phyloP scores from a whole-genome alignment of 2,329 filamentous ascomycete species.

The Aspergillus tubingensis region DNA sequence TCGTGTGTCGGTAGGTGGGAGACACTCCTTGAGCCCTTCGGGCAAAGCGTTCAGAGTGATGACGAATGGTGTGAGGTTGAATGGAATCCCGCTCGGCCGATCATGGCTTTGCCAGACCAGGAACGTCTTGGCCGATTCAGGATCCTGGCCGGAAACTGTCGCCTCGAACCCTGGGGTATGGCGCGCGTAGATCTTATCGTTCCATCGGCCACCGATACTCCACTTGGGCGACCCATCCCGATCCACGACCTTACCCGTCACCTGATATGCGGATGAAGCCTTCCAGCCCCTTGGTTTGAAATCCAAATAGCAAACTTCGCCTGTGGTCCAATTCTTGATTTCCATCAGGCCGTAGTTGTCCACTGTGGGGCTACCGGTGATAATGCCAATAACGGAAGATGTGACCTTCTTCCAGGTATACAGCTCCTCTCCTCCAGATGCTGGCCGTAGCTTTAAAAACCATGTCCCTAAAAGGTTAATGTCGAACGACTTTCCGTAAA shows the following conservation, averaged over 20 bases:
- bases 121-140: conserved; percentile 69
- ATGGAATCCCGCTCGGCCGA: conserved; percentile 81
- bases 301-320: conserved; percentile 83
- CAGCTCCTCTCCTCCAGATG: conserved; percentile 74
- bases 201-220: conserved; percentile 93
- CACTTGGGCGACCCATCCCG: conserved; percentile 76
- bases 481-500: conserved; percentile 96
- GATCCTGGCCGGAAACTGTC: conserved; percentile 56
- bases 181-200: conserved; percentile 93
- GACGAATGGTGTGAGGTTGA: conserved; percentile 96
- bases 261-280: conserved; percentile 84
- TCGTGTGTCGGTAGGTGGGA: conserved; percentile 93
- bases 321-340: conserved; percentile 95
- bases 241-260: conserved; percentile 83
- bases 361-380: conserved; percentile 93
- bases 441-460: conserved; percentile 84
- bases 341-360: conserved; percentile 98
- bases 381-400: conserved; percentile 95
- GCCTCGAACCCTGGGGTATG: conserved; percentile 88
- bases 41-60: conserved; percentile 91
- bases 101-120: conserved; percentile 89
- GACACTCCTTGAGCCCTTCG: conserved; percentile 71
- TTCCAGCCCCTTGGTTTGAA: conserved; percentile 98
- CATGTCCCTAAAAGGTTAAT: conserved; percentile 95
- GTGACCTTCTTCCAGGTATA: conserved; percentile 99